phyloP scores from a whole-genome alignment of 306 rosid genomes.

The Casuarina equisetifolia region DNA sequence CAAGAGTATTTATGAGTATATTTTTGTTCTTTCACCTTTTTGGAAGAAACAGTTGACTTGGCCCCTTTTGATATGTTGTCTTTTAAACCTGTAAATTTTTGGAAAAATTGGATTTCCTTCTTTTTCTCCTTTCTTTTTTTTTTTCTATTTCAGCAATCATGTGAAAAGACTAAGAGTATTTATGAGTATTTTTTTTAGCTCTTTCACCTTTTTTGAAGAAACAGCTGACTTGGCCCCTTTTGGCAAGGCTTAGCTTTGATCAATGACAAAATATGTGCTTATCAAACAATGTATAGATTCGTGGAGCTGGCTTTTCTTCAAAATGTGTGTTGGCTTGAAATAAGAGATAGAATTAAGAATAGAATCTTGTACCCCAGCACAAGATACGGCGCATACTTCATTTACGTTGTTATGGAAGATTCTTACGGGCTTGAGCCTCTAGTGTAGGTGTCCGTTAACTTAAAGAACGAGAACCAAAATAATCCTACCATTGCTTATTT shows the following conservation, averaged over 20 bases:
- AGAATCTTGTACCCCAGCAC: constrained; percentile 12
- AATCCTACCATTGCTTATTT: neutral
- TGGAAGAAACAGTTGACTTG: no score
- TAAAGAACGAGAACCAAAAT: neutral
- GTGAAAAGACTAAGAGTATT: no score
- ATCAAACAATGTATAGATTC: neutral
- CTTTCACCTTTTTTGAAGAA: no score
- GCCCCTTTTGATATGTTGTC: neutral
- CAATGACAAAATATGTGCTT: neutral
- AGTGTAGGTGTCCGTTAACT: neutral
- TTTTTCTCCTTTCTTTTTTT: no score
- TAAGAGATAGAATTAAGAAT: neutral
- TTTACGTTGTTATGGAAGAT: neutral
- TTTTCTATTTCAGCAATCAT: no score
- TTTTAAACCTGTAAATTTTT: neutral
- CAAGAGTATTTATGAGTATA: no score
- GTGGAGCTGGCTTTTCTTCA: neutral
- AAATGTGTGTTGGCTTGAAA: neutral
- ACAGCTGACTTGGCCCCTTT: no score
- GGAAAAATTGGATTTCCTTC: no score
- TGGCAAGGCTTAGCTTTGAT: neutral
- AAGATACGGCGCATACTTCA: neutral
- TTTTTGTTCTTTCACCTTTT: no score
- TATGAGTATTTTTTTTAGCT: no score
- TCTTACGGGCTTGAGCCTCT: neutral